A percentile compares a stretch with the other conserved stretches of the same genome.
These are phyloP conservation scores for Penicillium paxilli DNA, from an alignment of 495 filamentous ascomycete species.

Conservation along the genomic window DNA sequence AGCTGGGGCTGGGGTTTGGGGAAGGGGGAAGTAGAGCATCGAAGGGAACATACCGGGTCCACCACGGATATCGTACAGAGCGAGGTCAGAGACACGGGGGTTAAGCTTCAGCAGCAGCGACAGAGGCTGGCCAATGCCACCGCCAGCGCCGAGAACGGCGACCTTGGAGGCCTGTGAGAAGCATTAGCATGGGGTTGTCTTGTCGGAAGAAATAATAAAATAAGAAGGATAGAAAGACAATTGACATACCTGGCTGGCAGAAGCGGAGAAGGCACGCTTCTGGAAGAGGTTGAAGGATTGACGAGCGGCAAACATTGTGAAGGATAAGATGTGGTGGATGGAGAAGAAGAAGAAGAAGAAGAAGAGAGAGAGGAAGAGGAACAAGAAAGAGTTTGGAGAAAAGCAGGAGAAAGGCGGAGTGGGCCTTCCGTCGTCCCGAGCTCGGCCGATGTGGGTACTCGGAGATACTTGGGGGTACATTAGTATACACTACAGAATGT, in stretches of 20 bases:
- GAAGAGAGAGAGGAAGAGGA: conserved; percentile 17
- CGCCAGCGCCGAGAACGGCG: conserved; percentile 90
- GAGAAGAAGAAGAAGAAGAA: conserved; percentile 17
- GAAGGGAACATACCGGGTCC: conserved; percentile 72
- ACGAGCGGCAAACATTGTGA: conserved; percentile 73
- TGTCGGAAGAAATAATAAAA: no score
- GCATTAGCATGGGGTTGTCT: conserved; percentile 34
- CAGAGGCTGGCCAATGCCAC: conserved; percentile 97
- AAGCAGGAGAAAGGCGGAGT: not conserved
- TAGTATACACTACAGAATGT: no score
- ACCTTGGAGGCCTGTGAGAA: conserved; percentile 84
- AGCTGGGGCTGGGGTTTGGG: no score
- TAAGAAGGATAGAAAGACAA: conserved; percentile 5
- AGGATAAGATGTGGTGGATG: conserved; percentile 10
- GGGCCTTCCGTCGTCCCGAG: conserved; percentile 22
- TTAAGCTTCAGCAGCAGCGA: conserved; percentile 98
- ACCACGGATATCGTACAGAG: conserved; percentile 95
- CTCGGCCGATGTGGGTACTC: conserved; percentile 14
- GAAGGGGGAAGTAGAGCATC: not conserved
- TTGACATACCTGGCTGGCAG: conserved; percentile 75
- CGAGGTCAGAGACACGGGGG: conserved; percentile 86
- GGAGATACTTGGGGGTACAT: no score
- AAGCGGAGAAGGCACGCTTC: conserved; percentile 91
- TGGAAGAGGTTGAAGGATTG: conserved; percentile 71
- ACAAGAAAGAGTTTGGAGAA: conserved; percentile 25